Conservation (phyloP, 352 stramenopile genomes). For the Phytopythium litorale region DNA sequence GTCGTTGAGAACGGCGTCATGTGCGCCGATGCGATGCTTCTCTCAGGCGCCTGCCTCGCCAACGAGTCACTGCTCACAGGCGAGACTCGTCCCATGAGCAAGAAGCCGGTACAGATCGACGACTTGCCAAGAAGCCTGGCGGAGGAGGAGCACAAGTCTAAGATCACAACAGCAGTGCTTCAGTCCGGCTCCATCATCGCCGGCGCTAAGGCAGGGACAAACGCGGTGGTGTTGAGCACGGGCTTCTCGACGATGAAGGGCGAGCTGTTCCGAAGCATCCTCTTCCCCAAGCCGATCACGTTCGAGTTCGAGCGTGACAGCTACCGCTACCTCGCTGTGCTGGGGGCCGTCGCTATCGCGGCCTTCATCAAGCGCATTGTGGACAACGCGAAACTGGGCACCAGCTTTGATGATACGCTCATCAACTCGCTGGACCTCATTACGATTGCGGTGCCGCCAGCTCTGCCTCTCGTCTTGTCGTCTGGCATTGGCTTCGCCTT, state of each 20-base stretch:
- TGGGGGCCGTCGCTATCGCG: slow-evolving; percentile 36
- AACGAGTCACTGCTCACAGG: slow-evolving; percentile 51
- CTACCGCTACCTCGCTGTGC: slow-evolving; percentile 50
- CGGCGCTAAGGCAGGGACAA: slow-evolving; percentile 11
- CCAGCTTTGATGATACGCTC: slow-evolving; percentile 24
- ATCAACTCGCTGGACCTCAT: slow-evolving; percentile 58
- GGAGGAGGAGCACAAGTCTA: slow-evolving; percentile 17
- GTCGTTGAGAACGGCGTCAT: slow-evolving; percentile 20
- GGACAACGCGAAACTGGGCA: slow-evolving; percentile 16
- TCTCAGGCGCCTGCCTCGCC: slow-evolving; percentile 31
- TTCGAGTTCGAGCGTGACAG: slow-evolving; percentile 70
- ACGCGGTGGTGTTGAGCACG: slow-evolving; percentile 47
- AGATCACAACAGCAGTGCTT: slow-evolving; percentile 30
- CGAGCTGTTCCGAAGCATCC: slow-evolving; percentile 59
- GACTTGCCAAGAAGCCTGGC: slow-evolving; percentile 14
- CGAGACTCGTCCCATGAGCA: slow-evolving; percentile 39
- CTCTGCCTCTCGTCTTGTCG: slow-evolving; percentile 53
- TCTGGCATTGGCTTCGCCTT: slow-evolving; percentile 53
- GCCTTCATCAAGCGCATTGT: slow-evolving; percentile 54
- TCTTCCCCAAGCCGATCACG: slow-evolving; percentile 47
- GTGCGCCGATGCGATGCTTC: slow-evolving; percentile 37
- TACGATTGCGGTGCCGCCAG: slow-evolving; percentile 55
- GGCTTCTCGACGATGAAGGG: slow-evolving; percentile 59
- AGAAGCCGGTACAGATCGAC: slow-evolving; percentile 16
- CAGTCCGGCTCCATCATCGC: slow-evolving; percentile 32